phyloP scores from a whole-genome alignment of 257 asterid genomes.

The Fraxinus quadrangulata region DNA sequence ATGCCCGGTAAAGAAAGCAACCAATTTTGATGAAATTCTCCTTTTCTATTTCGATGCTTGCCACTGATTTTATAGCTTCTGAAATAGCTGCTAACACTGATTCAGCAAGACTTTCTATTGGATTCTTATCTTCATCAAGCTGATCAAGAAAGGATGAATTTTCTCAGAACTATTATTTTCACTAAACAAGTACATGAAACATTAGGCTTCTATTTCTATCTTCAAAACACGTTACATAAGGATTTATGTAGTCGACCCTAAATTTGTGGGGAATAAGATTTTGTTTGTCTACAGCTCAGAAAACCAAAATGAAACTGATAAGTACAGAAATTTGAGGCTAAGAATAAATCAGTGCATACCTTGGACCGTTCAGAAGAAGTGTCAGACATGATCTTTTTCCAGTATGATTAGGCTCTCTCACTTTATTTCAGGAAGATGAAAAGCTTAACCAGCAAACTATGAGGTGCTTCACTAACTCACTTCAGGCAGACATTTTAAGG shows the following conservation, averaged over 20 bases:
- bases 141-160: slow-evolving; percentile 20
- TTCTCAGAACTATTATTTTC: neutral
- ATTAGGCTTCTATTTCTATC: neutral
- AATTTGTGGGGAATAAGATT: neutral
- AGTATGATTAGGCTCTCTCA: slow-evolving; percentile 6
- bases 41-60: slow-evolving; percentile 42
- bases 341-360: slow-evolving; percentile 28
- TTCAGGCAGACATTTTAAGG: slow-evolving; percentile 6
- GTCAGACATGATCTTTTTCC: slow-evolving; percentile 41
- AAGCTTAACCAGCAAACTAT: slow-evolving; percentile 15
- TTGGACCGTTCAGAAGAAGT: slow-evolving; percentile 53
- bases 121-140: slow-evolving; percentile 43
- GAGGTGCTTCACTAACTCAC: slow-evolving; percentile 17
- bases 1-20: slow-evolving; percentile 65
- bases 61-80: slow-evolving; percentile 45
- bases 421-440: slow-evolving; percentile 19
- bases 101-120: slow-evolving; percentile 36
- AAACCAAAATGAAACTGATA: slow-evolving; percentile 8
- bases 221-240: neutral
- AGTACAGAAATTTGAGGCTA: neutral
- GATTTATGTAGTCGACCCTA: neutral
- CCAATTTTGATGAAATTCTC: slow-evolving; percentile 57
- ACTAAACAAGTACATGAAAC: neutral
- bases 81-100: slow-evolving; percentile 47
- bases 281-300: neutral